These are phyloP conservation scores for Blepharisma japonicum DNA, from an alignment of 73 alveolate species.

Conservation along the genomic window DNA sequence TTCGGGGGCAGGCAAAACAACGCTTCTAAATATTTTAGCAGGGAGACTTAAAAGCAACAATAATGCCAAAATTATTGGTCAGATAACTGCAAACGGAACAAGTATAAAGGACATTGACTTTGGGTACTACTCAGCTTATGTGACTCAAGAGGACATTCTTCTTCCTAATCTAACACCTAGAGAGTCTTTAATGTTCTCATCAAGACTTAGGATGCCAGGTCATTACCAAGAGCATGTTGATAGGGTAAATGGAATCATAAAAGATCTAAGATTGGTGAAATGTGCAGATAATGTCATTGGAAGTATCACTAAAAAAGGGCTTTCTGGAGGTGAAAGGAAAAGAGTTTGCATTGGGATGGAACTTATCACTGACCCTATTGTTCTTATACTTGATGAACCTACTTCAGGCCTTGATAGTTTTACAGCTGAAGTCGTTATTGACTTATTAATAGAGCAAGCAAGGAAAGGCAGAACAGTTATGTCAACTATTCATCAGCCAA, in stretches of 20 bases:
- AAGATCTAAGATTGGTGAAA: constrained; percentile 47
- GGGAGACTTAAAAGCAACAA: constrained; percentile 16
- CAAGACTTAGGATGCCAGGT: constrained; percentile 37
- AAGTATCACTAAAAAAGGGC: constrained; percentile 40
- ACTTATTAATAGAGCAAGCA: constrained; percentile 30
- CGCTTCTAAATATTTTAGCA: constrained; percentile 55
- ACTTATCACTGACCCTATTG: constrained; percentile 48
- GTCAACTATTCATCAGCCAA: constrained; percentile 65
- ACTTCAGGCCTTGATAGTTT: constrained; percentile 54
- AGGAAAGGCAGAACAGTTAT: constrained; percentile 55
- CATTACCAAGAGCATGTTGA: background rate
- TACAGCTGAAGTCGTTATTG: constrained; percentile 43
- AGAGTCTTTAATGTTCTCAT: constrained; percentile 65
- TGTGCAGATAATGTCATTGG: constrained; percentile 55
- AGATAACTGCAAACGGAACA: constrained; percentile 34
- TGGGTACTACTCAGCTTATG: constrained; percentile 48
- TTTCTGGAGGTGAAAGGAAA: constrained; percentile 61
- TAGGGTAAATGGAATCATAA: constrained; percentile 47
- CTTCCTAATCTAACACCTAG: constrained; percentile 54
- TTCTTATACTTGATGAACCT: constrained; percentile 57
- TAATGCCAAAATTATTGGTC: constrained; percentile 28
- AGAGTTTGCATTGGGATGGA: constrained; percentile 58
- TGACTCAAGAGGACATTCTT: constrained; percentile 70
- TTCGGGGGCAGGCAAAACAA: constrained; percentile 75
- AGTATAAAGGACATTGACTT: constrained; percentile 30